phyloP scores from a whole-genome alignment of 306 rosid species.

The Rosa rugosa region DNA sequence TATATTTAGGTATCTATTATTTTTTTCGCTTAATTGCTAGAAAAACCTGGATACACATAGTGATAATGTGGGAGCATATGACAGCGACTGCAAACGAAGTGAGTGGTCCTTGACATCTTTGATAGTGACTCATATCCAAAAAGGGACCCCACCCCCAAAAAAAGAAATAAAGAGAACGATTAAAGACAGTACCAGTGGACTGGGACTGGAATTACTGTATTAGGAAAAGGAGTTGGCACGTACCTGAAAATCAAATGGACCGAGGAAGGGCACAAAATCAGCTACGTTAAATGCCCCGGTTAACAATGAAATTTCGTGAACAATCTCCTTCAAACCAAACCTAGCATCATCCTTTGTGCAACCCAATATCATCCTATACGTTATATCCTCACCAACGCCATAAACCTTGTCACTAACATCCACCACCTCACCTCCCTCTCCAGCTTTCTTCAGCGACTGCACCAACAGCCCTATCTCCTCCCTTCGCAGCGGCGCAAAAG shows the following conservation, averaged over 20 bases:
- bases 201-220: too few relatives aligned
- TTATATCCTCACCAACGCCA: conserved; percentile 3
- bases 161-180: too few relatives aligned
- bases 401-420: conserved; percentile 21
- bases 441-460: conserved; percentile 1
- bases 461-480: background rate
- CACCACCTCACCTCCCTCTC: conserved; percentile 20
- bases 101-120: too few relatives aligned
- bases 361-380: background rate
- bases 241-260: conserved; percentile 27
- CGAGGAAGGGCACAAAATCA: conserved; percentile 38
- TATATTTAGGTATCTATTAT: too few relatives aligned
- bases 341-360: background rate
- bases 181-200: too few relatives aligned
- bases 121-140: too few relatives aligned
- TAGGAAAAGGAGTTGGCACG: too few relatives aligned
- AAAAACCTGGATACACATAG: too few relatives aligned
- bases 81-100: too few relatives aligned
- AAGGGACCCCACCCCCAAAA: too few relatives aligned
- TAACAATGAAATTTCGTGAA: background rate
- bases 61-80: too few relatives aligned
- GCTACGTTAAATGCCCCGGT: conserved; percentile 33
- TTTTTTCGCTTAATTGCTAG: too few relatives aligned
- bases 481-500: conserved; percentile 4
- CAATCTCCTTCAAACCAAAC: conserved; percentile 29